These are phyloP conservation scores for Solanum rostratum DNA, from an alignment of 257 asterid species.

Conservation along the genomic window DNA sequence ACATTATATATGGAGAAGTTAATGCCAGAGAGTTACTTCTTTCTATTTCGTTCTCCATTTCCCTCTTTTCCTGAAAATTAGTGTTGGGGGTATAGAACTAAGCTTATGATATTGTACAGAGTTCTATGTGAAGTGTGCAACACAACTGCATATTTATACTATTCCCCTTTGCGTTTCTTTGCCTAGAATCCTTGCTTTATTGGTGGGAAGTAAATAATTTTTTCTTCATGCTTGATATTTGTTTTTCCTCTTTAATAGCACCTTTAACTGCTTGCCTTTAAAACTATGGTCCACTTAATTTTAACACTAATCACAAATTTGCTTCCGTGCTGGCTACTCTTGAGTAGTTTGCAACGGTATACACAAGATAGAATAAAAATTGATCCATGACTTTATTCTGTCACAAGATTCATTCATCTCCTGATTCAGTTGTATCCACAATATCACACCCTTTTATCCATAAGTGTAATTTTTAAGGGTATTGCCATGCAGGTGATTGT, in stretches of 20 bases:
- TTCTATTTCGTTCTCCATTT: background rate
- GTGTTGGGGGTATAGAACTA: background rate
- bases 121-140: background rate
- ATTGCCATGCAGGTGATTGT: background rate
- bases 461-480: background rate
- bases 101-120: background rate
- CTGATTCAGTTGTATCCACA: background rate
- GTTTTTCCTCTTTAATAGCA: background rate
- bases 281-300: background rate
- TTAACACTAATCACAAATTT: background rate
- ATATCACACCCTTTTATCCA: background rate
- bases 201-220: background rate
- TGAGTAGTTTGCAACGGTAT: background rate
- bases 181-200: background rate
- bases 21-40: background rate
- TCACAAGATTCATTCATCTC: background rate
- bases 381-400: background rate
- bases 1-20: background rate
- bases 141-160: background rate
- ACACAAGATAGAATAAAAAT: background rate
- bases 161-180: background rate
- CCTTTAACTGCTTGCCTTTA: background rate
- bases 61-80: background rate
- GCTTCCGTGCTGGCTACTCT: background rate
- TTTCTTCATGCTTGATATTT: background rate